A percentile compares a stretch with the other conserved stretches of the same genome.
These are phyloP conservation scores for Wickerhamiella alocasiicola DNA, from an alignment of 805 yeast species.

Conservation along the genomic window DNA sequence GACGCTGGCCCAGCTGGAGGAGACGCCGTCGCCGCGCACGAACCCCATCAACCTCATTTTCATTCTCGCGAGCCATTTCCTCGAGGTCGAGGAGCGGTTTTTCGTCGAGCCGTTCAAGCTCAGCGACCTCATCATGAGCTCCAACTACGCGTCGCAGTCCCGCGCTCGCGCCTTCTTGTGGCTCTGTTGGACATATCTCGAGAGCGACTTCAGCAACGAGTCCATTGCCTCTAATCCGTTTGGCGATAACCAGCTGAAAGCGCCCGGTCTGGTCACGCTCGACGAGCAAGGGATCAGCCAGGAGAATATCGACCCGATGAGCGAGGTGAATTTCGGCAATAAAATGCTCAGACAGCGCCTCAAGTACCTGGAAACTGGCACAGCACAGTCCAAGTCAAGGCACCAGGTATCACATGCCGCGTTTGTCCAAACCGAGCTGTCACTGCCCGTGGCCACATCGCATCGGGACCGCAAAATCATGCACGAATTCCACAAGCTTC, in stretches of 20 bases:
- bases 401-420: neutral
- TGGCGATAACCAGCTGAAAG: slow-evolving; percentile 29
- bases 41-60: slow-evolving; percentile 72
- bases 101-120: slow-evolving; percentile 24
- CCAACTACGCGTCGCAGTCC: slow-evolving; percentile 45
- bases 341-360: slow-evolving; percentile 30
- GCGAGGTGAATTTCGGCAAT: slow-evolving; percentile 35
- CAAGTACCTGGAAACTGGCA: slow-evolving; percentile 25
- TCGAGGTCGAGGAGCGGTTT: slow-evolving; percentile 36
- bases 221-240: slow-evolving; percentile 49
- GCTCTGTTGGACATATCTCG: slow-evolving; percentile 70
- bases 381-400: neutral
- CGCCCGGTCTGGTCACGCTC: slow-evolving; percentile 30
- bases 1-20: slow-evolving; percentile 12
- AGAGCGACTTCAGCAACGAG: slow-evolving; percentile 48
- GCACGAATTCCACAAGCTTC: slow-evolving; percentile 16
- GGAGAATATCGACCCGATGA: slow-evolving; percentile 35
- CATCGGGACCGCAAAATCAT: slow-evolving; percentile 15
- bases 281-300: slow-evolving; percentile 23
- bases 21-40: slow-evolving; percentile 31
- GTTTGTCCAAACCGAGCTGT: neutral
- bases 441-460: slow-evolving; percentile 16
- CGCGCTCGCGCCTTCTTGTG: slow-evolving; percentile 69
- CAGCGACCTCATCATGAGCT: slow-evolving; percentile 51
- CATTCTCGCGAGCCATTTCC: slow-evolving; percentile 49